phyloP scores from a whole-genome alignment of 129 eudicot genomes.

The Arctium minus region DNA sequence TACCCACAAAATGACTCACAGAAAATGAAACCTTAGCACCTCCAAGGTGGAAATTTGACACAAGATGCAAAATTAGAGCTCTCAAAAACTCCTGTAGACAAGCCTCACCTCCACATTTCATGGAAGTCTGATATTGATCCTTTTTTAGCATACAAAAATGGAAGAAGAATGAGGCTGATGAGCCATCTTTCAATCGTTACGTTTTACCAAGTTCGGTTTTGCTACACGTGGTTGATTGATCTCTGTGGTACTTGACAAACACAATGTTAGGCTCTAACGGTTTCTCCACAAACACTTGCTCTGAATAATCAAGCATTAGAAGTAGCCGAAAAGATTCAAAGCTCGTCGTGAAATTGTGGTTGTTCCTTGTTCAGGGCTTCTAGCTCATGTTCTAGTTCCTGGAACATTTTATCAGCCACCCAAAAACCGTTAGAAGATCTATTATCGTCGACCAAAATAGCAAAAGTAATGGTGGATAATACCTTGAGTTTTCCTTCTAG shows the following conservation, averaged over 20 bases:
- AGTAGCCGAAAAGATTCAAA: slow-evolving; percentile 26
- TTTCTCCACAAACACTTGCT: slow-evolving; percentile 1
- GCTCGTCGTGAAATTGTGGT: slow-evolving; percentile 68
- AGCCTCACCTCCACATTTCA: slow-evolving; percentile 12
- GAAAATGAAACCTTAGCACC: background rate
- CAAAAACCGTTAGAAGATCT: slow-evolving; percentile 9
- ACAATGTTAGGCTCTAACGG: background rate
- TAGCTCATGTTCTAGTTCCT: slow-evolving; percentile 85
- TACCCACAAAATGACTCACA: background rate
- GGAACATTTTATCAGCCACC: slow-evolving; percentile 8
- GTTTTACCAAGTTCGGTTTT: background rate
- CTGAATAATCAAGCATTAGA: slow-evolving; percentile 9
- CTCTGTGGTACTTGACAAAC: background rate
- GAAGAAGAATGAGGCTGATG: background rate
- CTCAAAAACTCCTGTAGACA: slow-evolving; percentile 2
- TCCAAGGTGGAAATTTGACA: background rate
- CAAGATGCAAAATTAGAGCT: background rate
- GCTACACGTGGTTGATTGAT: background rate
- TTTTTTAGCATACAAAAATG: slow-evolving; percentile 11
- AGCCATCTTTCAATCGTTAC: slow-evolving; percentile 5
- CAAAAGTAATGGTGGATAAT: background rate
- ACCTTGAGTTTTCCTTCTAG: slow-evolving; percentile 82
- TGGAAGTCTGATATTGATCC: slow-evolving; percentile 6
- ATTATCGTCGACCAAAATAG: background rate
- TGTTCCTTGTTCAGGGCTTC: slow-evolving; percentile 50